Conservation (phyloP, 2,329 filamentous ascomycete species). For the Endocalyx cinctus region DNA sequence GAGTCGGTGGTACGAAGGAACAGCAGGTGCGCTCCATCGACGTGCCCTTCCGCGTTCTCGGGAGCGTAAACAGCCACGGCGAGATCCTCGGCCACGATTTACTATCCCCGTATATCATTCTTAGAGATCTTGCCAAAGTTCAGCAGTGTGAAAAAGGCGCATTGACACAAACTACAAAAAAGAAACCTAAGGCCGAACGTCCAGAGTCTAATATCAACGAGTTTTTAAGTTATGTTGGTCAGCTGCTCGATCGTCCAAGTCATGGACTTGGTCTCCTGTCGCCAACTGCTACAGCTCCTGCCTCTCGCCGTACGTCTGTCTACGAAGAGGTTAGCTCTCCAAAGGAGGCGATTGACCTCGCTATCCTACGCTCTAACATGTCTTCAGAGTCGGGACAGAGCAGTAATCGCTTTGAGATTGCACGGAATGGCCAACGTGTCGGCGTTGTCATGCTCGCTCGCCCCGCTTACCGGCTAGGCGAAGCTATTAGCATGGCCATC, state of each 20-base stretch:
- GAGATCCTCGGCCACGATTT: constrained; percentile 90
- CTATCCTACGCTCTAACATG: constrained; percentile 78
- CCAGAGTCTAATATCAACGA: constrained; percentile 50
- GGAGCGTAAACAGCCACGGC: constrained; percentile 84
- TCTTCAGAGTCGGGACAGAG: constrained; percentile 66
- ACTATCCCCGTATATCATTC: constrained; percentile 86
- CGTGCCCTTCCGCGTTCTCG: constrained; percentile 86
- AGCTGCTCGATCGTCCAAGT: constrained; percentile 59
- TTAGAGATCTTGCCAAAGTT: constrained; percentile 75
- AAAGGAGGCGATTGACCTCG: constrained; percentile 85
- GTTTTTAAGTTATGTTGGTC: constrained; percentile 73
- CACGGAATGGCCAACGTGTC: constrained; percentile 85
- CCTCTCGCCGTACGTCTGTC: constrained; percentile 50
- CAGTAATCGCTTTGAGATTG: constrained; percentile 92
- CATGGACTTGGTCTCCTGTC: constrained; percentile 63
- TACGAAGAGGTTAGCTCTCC: constrained; percentile 57
- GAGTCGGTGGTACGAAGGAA: constrained; percentile 71
- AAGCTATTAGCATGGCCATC: constrained; percentile 76
- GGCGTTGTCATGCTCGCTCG: constrained; percentile 85
- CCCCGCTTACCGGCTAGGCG: constrained; percentile 83
- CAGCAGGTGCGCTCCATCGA: constrained; percentile 88
- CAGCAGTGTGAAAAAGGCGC: constrained; percentile 41
- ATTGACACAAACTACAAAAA: constrained; percentile 1
- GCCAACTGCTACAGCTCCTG: constrained; percentile 58
- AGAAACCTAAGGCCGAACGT: constrained; percentile 21